A percentile compares a stretch with the other conserved stretches of the same genome.
These are phyloP conservation scores for Pythium periplocum DNA, from an alignment of 352 stramenopile species.

Conservation along the genomic window DNA sequence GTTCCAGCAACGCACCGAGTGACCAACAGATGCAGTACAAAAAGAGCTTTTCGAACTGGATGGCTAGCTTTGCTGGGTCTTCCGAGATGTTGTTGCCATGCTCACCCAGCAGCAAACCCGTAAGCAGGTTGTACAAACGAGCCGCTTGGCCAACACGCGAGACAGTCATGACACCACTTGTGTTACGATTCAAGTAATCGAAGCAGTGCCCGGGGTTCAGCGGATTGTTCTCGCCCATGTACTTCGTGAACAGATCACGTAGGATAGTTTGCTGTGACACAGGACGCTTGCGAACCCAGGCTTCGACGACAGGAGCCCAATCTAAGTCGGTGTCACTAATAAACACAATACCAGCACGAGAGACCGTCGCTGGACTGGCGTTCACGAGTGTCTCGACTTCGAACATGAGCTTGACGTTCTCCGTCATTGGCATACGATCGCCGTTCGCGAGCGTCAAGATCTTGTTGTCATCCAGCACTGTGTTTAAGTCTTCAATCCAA, in stretches of 20 bases:
- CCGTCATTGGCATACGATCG: slow-evolving; percentile 97
- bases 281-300: slow-evolving; percentile 93
- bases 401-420: slow-evolving; percentile 98
- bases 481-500: slow-evolving; percentile 99
- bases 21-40: slow-evolving; percentile 97
- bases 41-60: slow-evolving; percentile 94
- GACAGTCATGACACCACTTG: slow-evolving; percentile 90
- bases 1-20: slow-evolving; percentile 93
- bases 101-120: slow-evolving; percentile 86
- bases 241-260: slow-evolving; percentile 92
- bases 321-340: slow-evolving; percentile 98
- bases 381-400: slow-evolving; percentile 97
- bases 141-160: slow-evolving; percentile 88
- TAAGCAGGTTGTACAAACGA: slow-evolving; percentile 85
- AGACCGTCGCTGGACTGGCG: slow-evolving; percentile 96
- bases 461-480: slow-evolving; percentile 97
- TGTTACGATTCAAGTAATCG: slow-evolving; percentile 94
- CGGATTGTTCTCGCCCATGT: slow-evolving; percentile 93
- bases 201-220: slow-evolving; percentile 94
- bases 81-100: slow-evolving; percentile 63
- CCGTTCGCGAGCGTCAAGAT: slow-evolving; percentile 97
- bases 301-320: slow-evolving; percentile 95
- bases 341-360: slow-evolving; percentile 96
- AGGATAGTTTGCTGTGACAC: slow-evolving; percentile 86
- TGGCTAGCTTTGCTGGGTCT: slow-evolving; percentile 55